Percentiles rank a stretch among this genome's conserved stretches.
phyloP scores from a whole-genome alignment of 2,329 filamentous ascomycete species.

The Penicillium concentricum region DNA sequence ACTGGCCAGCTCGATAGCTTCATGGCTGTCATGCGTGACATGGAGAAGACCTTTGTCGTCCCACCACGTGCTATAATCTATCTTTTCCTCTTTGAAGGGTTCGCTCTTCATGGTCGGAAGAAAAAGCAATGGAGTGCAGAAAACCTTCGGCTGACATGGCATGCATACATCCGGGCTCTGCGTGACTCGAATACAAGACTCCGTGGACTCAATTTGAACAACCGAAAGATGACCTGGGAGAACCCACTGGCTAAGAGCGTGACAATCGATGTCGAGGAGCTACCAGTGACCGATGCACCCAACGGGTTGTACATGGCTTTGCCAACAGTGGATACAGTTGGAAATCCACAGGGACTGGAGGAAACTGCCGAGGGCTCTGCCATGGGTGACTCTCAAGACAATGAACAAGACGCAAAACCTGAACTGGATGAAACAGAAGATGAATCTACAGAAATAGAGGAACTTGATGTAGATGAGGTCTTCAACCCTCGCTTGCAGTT shows the following conservation, averaged over 20 bases:
- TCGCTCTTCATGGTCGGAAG: constrained; percentile 67
- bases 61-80: constrained; percentile 75
- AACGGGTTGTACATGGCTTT: constrained; percentile 27
- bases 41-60: constrained; percentile 65
- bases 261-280: constrained; percentile 4
- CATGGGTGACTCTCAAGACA: not conserved
- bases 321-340: constrained; percentile 13
- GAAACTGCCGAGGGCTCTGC: not conserved
- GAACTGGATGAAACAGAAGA: constrained; percentile 8
- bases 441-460: constrained; percentile 3
- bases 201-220: constrained; percentile 15
- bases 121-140: constrained; percentile 70
- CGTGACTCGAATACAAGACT: constrained; percentile 35
- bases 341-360: not conserved
- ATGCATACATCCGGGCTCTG: constrained; percentile 56
- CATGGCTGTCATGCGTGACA: constrained; percentile 72
- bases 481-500: constrained; percentile 2
- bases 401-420: not conserved
- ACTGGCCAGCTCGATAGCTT: constrained; percentile 72
- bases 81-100: constrained; percentile 78
- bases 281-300: constrained; percentile 9
- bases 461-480: constrained; percentile 6
- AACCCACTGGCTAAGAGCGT: constrained; percentile 27
- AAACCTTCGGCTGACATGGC: constrained; percentile 67
- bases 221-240: constrained; percentile 27